Evolutionary conservation across 1,284 basidiomycete species (phyloP), one percentile per base, ranked within the genome.

Genomic region (Boletus smithii): DNA sequence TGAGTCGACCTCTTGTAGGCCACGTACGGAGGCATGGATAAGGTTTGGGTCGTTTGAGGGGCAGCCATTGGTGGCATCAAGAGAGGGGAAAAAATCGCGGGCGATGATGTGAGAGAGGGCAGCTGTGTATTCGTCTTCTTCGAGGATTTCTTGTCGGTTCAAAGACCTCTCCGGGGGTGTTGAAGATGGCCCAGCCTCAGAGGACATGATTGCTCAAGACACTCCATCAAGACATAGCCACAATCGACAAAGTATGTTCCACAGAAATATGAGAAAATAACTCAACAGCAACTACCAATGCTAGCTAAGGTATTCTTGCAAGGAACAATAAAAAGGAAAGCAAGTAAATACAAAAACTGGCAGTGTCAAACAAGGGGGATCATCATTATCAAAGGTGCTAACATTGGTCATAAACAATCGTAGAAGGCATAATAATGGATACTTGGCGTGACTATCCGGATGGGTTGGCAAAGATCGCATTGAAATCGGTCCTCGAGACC

Each of bases 21-120:
- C 76, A 42, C 85, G 80, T 5, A 91, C 86, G 24, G 87, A 85
- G 1, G 83, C 78, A 41, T 80, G 75, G 41, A 94, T 84, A 16
- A 85, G 77, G 46, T 77, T 71, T 1, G 87, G 81, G 62, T 95
- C 89, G 53, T 84, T 75, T 20, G 82, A 73, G 35, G 94, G 79
- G 65, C 91, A 92, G 48, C 77, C 79, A 65, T 93, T 91, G 14
- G 90, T 91, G 17, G 90, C 89, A 58, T 94, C 88, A 26, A 85
- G 80, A 11, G 88, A 90, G 0, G 95, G 95, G 63, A 98, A 99
- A 76, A 98, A 99, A 71, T 98, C 95, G 43, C 97, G 85, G 40
- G 91, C 87, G 65, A 99, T 97, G 63, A 99, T 97, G 42, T 85
- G 79, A 3, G 91, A 92, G n/a, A 99, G 77, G 1, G 90, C 89